Conservation (phyloP, 75 land plant genomes). For the Isoetes taiwanensis region DNA sequence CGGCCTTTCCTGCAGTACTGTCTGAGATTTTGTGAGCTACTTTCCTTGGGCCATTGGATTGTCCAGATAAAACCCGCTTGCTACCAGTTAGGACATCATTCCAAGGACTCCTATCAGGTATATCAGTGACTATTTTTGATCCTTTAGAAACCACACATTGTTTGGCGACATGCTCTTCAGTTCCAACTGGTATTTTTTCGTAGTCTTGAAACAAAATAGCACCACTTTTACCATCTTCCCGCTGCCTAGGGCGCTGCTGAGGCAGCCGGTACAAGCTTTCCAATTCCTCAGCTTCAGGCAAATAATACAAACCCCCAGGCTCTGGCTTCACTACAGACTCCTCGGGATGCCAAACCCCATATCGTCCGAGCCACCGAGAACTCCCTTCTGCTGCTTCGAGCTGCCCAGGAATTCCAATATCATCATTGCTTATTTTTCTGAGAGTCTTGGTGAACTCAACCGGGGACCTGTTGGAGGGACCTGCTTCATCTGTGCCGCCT, state of each 20-base stretch:
- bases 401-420: no score
- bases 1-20: neutral
- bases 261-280: constrained; percentile 20
- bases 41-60: neutral
- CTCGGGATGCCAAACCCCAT: constrained; percentile 25
- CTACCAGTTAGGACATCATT: constrained; percentile 7
- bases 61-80: neutral
- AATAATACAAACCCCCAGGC: neutral
- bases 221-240: constrained; percentile 22
- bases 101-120: constrained; percentile 7
- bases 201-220: constrained; percentile 17
- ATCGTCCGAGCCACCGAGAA: constrained; percentile 14
- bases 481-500: no score
- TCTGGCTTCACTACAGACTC: constrained; percentile 19
- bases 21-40: neutral
- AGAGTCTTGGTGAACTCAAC: no score
- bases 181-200: neutral
- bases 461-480: no score
- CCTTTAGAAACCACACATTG: neutral
- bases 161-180: constrained; percentile 14
- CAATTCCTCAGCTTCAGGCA: constrained; percentile 17
- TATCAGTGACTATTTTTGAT: neutral
- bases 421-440: no score
- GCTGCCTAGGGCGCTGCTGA: neutral
- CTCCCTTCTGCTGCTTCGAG: neutral